Evolutionary conservation across 2,329 filamentous ascomycete species (phyloP).

Genomic region (Botrytis byssoidea): DNA sequence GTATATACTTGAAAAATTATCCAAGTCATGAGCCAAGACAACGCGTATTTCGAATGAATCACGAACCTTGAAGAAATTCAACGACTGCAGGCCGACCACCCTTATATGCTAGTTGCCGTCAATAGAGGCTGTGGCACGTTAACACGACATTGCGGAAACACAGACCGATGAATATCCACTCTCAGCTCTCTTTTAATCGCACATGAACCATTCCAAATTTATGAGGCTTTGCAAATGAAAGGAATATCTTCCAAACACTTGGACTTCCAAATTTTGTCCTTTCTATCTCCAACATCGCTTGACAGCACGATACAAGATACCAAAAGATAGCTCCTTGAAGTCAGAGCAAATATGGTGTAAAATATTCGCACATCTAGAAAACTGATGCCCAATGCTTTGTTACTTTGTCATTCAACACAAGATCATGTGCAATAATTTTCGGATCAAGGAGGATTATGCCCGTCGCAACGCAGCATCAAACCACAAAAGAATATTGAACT

Average conservation of each 20-base stretch:
- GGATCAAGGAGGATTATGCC: not conserved
- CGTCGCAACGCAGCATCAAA: not conserved
- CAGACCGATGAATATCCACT: not conserved
- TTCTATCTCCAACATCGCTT: not conserved
- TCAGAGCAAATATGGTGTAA: not conserved
- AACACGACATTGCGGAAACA: constrained; percentile 1
- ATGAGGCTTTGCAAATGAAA: not conserved
- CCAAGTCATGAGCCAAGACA: constrained; percentile 4
- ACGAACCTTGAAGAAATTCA: not conserved
- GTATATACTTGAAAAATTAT: not conserved
- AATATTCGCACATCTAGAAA: not conserved
- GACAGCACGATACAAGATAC: not conserved
- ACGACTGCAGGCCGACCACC: not conserved
- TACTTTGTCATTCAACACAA: not conserved
- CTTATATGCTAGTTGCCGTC: constrained; percentile 14
- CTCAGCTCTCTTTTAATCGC: not conserved
- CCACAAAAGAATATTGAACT: constrained; percentile 25
- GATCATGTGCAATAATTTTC: not conserved
- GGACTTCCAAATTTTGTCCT: not conserved
- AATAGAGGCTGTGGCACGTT: constrained; percentile 16
- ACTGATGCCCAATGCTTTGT: not conserved
- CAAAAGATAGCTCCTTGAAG: not conserved
- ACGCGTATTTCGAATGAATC: constrained; percentile 1
- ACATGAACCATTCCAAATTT: not conserved
- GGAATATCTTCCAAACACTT: not conserved